Percentiles rank a stretch among this genome's conserved stretches.
Conservation (phyloP, 2,329 filamentous ascomycete genomes). For the Magnaporthiopsis poae region DNA sequence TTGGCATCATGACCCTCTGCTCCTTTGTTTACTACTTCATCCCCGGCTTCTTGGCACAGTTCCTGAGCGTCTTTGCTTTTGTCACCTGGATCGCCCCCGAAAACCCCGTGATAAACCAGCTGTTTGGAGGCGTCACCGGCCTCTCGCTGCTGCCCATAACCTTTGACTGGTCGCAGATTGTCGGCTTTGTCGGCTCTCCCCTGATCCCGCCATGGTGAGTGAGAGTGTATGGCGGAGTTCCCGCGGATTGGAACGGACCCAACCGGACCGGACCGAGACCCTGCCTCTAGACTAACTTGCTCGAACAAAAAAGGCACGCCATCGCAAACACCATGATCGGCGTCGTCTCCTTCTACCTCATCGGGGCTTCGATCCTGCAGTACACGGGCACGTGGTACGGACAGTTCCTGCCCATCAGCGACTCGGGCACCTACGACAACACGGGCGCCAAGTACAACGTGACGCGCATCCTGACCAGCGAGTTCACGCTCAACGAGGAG, state of each 20-base stretch:
- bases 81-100: constrained; percentile 38
- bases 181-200: constrained; percentile 58
- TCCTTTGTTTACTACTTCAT: constrained; percentile 46
- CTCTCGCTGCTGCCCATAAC: constrained; percentile 33
- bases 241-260: not conserved
- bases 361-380: constrained; percentile 51
- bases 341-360: constrained; percentile 54
- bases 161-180: constrained; percentile 51
- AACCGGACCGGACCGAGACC: not conserved
- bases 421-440: constrained; percentile 63
- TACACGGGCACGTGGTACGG: constrained; percentile 57
- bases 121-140: constrained; percentile 38
- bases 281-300: not conserved
- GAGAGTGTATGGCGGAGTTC: constrained; percentile 6
- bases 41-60: constrained; percentile 39
- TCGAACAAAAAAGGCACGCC: constrained; percentile 40
- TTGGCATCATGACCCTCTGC: constrained; percentile 29
- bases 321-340: constrained; percentile 65
- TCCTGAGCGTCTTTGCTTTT: constrained; percentile 37
- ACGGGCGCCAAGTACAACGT: constrained; percentile 56
- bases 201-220: constrained; percentile 57
- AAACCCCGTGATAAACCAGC: constrained; percentile 35
- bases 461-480: constrained; percentile 47
- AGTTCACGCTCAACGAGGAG: constrained; percentile 52
- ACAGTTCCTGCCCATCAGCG: constrained; percentile 58